Percentiles rank a stretch among this genome's conserved stretches.
These are phyloP conservation scores for Globisporangium rhizosaccharum DNA, from an alignment of 352 stramenopile genomes.

Conservation along the genomic window DNA sequence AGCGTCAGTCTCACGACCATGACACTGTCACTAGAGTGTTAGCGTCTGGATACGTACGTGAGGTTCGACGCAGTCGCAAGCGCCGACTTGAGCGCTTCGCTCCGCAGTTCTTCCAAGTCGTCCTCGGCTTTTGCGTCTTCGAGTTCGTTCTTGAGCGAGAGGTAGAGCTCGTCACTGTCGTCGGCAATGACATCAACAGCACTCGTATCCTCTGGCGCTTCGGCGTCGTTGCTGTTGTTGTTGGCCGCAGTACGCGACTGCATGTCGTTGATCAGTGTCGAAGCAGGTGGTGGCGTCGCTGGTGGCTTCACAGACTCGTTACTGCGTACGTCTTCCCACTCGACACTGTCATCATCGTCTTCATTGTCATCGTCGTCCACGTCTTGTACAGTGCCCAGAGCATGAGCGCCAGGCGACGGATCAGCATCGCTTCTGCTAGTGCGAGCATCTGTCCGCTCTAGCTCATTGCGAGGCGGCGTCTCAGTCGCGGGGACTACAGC, in stretches of 20 bases:
- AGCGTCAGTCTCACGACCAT: neutral
- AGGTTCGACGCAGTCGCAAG: conserved; percentile 82
- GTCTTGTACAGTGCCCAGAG: neutral
- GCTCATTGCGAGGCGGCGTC: too few species aligned
- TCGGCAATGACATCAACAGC: conserved; percentile 5
- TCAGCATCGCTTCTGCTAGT: neutral
- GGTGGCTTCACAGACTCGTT: neutral
- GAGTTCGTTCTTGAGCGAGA: conserved; percentile 59
- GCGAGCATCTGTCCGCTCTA: too few species aligned
- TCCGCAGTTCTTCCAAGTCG: conserved; percentile 52
- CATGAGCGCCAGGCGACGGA: too few species aligned
- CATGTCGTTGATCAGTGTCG: neutral
- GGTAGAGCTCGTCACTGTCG: conserved; percentile 36
- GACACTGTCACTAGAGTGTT: neutral
- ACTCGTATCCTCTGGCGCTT: neutral
- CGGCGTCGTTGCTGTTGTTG: conserved; percentile 10
- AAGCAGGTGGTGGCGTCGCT: neutral
- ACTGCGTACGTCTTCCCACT: conserved; percentile 44
- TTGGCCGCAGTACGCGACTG: neutral
- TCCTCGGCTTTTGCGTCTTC: conserved; percentile 66
- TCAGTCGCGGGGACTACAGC: too few species aligned
- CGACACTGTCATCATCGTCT: conserved; percentile 31
- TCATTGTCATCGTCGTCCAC: neutral
- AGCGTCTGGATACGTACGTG: conserved; percentile 30
- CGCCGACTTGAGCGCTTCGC: conserved; percentile 71